These are phyloP conservation scores for Durusdinium trenchii DNA, from an alignment of 73 alveolate genomes.

Conservation along the genomic window DNA sequence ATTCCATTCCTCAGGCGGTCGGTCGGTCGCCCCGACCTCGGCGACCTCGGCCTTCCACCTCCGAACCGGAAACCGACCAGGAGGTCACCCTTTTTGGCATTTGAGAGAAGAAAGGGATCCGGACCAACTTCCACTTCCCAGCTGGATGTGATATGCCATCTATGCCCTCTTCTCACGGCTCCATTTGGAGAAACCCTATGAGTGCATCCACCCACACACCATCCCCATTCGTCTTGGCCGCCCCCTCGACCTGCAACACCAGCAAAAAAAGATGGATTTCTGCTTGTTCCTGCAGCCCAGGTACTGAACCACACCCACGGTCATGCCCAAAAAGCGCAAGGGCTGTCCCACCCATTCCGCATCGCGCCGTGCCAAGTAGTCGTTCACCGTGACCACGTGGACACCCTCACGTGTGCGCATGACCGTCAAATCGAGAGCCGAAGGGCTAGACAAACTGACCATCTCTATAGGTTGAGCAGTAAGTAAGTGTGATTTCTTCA, in stretches of 20 bases:
- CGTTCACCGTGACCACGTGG: constrained; percentile 94
- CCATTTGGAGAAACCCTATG: no score
- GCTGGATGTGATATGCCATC: not conserved
- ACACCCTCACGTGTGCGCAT: constrained; percentile 40
- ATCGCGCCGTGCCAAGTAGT: constrained; percentile 92
- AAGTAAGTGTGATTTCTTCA: no score
- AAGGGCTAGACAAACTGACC: not conserved
- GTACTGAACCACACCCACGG: constrained; percentile 90
- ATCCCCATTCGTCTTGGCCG: not conserved
- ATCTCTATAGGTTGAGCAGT: no score
- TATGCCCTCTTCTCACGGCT: no score
- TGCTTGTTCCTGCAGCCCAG: not conserved
- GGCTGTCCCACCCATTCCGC: constrained; percentile 96
- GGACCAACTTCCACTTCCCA: not conserved
- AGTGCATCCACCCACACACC: no score
- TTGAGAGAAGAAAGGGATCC: not conserved
- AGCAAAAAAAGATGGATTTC: not conserved
- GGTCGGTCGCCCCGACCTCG: not conserved
- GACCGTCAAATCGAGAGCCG: no score
- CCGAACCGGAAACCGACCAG: no score
- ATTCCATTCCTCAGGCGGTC: constrained; percentile 57
- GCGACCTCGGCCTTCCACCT: not conserved
- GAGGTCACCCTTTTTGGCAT: no score
- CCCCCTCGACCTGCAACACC: not conserved
- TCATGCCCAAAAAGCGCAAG: constrained; percentile 85